A percentile compares a stretch with the other conserved stretches of the same genome.
These are phyloP conservation scores for Inosperma sp. DNA, from an alignment of 768 basidiomycete genomes.

Conservation along the genomic window DNA sequence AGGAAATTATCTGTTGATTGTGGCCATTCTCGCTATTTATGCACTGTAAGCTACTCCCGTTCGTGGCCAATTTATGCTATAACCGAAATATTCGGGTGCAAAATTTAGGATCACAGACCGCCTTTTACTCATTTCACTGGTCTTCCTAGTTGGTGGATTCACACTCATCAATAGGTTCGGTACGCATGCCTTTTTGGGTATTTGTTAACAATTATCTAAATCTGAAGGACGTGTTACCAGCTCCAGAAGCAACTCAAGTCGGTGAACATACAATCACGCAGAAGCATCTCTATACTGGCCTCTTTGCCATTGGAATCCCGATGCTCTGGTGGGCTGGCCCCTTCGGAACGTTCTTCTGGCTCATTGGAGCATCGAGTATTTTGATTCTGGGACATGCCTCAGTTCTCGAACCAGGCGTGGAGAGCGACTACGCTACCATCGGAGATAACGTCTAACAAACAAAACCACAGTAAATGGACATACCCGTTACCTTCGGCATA, in stretches of 20 bases:
- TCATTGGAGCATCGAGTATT: conserved; percentile 81
- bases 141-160: conserved; percentile 91
- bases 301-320: conserved; percentile 91
- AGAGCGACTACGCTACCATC: conserved; percentile 86
- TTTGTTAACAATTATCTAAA: background rate
- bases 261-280: conserved; percentile 82
- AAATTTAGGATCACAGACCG: conserved; percentile 67
- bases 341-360: conserved; percentile 86
- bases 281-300: conserved; percentile 79
- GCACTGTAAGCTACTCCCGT: conserved; percentile 53
- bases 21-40: conserved; percentile 77
- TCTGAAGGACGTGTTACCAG: conserved; percentile 34
- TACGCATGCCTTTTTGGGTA: conserved; percentile 26
- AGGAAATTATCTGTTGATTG: conserved; percentile 86
- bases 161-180: conserved; percentile 85
- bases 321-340: conserved; percentile 78
- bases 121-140: conserved; percentile 75
- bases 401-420: conserved; percentile 90
- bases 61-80: background rate
- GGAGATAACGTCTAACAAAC: conserved; percentile 55
- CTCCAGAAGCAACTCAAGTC: conserved; percentile 79
- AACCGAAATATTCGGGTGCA: background rate
- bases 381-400: conserved; percentile 84
- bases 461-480: too few relatives aligned
- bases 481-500: background rate